These are phyloP conservation scores for Didymella glomerata DNA, from an alignment of 2,329 filamentous ascomycete species.

Conservation along the genomic window DNA sequence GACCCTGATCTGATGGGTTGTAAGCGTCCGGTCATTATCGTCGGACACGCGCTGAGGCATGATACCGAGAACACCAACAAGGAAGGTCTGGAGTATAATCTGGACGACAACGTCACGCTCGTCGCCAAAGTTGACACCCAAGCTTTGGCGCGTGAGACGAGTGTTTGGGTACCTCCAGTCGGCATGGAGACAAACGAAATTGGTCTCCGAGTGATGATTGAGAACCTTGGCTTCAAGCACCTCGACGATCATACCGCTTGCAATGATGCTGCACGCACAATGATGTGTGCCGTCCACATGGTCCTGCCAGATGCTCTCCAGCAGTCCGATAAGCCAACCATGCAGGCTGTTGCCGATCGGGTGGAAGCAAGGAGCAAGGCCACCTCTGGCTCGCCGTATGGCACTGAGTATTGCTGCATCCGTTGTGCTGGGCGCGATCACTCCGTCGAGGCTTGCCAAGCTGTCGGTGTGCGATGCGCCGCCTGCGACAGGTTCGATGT, in stretches of 20 bases:
- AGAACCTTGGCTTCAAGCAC: constrained; percentile 22
- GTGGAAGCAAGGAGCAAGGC: constrained; percentile 17
- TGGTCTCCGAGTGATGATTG: constrained; percentile 21
- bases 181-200: constrained; percentile 15
- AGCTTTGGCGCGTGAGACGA: constrained; percentile 22
- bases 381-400: constrained; percentile 8
- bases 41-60: constrained; percentile 35
- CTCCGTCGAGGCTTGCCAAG: constrained; percentile 8
- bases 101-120: constrained; percentile 18
- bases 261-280: constrained; percentile 36
- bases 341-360: constrained; percentile 19
- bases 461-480: constrained; percentile 8
- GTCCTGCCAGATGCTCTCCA: constrained; percentile 7
- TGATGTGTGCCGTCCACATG: constrained; percentile 36
- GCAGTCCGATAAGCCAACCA: neutral
- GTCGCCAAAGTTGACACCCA: constrained; percentile 39
- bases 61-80: constrained; percentile 32
- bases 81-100: constrained; percentile 27
- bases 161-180: constrained; percentile 14
- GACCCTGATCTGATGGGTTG: constrained; percentile 12
- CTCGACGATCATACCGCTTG: constrained; percentile 31
- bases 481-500: constrained; percentile 18
- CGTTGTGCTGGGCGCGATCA: constrained; percentile 28
- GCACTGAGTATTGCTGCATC: constrained; percentile 19
- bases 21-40: constrained; percentile 32